Percentiles rank a stretch among this genome's conserved stretches.
phyloP scores from a whole-genome alignment of 2,329 filamentous ascomycete species.

The Pestalotiopsis sp. region DNA sequence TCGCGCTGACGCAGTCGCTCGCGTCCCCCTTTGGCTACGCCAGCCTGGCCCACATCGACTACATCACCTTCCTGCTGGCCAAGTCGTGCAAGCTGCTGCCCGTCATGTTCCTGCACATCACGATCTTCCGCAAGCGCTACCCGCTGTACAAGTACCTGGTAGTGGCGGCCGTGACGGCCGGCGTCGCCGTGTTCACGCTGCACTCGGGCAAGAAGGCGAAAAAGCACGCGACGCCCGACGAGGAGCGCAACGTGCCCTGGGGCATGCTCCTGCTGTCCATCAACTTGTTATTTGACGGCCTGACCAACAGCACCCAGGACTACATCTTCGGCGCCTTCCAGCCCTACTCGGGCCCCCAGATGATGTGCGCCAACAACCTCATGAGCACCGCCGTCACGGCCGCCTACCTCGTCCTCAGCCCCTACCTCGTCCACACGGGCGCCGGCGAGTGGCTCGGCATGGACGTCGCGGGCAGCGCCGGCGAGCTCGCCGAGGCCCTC shows the following conservation, averaged over 20 bases:
- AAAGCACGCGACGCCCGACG: constrained; percentile 35
- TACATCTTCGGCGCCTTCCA: constrained; percentile 83
- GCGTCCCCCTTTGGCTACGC: constrained; percentile 97
- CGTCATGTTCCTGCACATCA: constrained; percentile 95
- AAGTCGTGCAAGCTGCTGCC: constrained; percentile 99
- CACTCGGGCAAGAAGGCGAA: constrained; percentile 64
- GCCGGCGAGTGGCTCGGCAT: constrained; percentile 68
- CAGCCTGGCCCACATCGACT: constrained; percentile 90
- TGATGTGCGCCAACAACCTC: constrained; percentile 98
- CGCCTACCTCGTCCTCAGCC: constrained; percentile 74
- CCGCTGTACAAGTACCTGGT: constrained; percentile 97
- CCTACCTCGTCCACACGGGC: constrained; percentile 73
- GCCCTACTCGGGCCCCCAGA: constrained; percentile 88
- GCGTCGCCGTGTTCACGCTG: constrained; percentile 93
- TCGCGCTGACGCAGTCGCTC: constrained; percentile 84
- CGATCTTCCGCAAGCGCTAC: constrained; percentile 85
- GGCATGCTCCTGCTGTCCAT: constrained; percentile 82
- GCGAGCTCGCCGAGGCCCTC: constrained; percentile 78
- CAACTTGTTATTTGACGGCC: constrained; percentile 92
- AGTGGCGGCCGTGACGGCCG: constrained; percentile 84
- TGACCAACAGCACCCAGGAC: constrained; percentile 97
- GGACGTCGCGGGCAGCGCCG: constrained; percentile 64
- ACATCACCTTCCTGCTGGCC: constrained; percentile 95
- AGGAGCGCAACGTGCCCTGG: constrained; percentile 67
- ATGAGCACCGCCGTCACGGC: constrained; percentile 79